phyloP scores from a whole-genome alignment of 495 filamentous ascomycete species.

The Chaetomium cochliodes region DNA sequence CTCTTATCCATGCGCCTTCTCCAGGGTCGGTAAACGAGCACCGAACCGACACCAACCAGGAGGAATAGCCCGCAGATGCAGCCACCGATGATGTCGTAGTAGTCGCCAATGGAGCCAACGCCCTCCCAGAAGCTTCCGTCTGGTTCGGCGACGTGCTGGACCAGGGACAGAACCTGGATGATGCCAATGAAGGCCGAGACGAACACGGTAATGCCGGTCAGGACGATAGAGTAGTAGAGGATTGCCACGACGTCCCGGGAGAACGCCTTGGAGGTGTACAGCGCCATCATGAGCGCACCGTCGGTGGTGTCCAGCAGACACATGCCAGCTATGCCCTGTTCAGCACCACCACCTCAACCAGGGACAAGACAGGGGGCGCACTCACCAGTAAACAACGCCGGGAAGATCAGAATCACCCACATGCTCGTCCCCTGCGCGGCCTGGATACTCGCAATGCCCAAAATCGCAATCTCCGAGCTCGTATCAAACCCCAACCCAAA shows the following conservation, averaged over 20 bases:
- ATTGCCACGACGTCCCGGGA: constrained; percentile 80
- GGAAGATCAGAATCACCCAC: constrained; percentile 94
- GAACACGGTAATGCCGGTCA: constrained; percentile 82
- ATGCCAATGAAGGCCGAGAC: constrained; percentile 83
- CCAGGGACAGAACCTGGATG: constrained; percentile 77
- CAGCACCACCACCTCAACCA: neutral
- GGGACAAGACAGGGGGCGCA: neutral
- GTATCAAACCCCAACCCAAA: constrained; percentile 98
- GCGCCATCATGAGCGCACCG: constrained; percentile 89
- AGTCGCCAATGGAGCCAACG: constrained; percentile 68
- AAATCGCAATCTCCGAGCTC: constrained; percentile 85
- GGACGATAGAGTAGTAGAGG: constrained; percentile 88
- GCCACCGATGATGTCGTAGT: constrained; percentile 85
- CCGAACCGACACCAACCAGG: constrained; percentile 67
- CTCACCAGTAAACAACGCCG: constrained; percentile 81
- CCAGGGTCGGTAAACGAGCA: constrained; percentile 76
- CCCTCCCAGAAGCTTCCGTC: constrained; percentile 84
- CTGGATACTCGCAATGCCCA: constrained; percentile 86
- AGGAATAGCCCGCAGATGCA: constrained; percentile 81
- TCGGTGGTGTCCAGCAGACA: constrained; percentile 87
- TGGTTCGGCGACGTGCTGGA: constrained; percentile 70
- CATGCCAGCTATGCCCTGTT: constrained; percentile 65
- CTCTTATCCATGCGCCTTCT: constrained; percentile 47
- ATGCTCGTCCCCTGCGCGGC: constrained; percentile 80
- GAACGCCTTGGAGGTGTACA: constrained; percentile 77